Evolutionary conservation across 2,329 filamentous ascomycete genomes (phyloP), one percentile per base, ranked within the genome.

Genomic region (Diaporthe sp.): DNA sequence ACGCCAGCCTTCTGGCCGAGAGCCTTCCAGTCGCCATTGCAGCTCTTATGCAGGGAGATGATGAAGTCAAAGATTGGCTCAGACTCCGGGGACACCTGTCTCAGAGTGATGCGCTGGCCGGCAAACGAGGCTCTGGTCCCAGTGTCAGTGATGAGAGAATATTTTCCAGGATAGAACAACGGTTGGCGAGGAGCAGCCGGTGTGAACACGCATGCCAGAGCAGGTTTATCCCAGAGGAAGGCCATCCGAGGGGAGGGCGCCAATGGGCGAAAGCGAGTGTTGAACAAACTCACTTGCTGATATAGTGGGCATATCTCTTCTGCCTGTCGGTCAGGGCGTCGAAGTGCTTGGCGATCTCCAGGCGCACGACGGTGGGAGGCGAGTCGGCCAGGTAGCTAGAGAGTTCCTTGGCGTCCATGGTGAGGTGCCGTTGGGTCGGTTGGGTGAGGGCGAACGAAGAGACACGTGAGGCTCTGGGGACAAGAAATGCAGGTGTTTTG

Each of bases 341-440:
- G 81, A 98, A 99, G 85, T 98, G 96, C 82, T 95, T 94, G 86
- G 95, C 95, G 83, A 98, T 97, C 83, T 95, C 93, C 68, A 99
- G 91, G 65, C 93, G 92, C 76, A 98, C 96, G 74, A 98, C 92
- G 67, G 93, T 94, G 1, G 97, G 97, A 61, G 97, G 97, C 78
- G 93, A 93, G 85, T 99, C 97, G 62, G 97, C 96, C 77, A 98
- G 90, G 84, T 98, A 98, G 82, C 98, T 94, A 83, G 88, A 87
- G 77, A 92, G 86, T 78, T 92, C 91, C 79, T 89, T 85, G 75
- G 89, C 84, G 79, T 91, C 87, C 90, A 93, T 92, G 78, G 83
- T 86, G 80, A 83, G 77, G 58, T 77, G 74, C 71, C 79, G 78
- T 58, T 76, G 79, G 31, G 55, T 31, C 17, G 65, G 49, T 13